These are phyloP conservation scores for Alternaria longipes DNA, from an alignment of 2,329 filamentous ascomycete species.

Conservation along the genomic window DNA sequence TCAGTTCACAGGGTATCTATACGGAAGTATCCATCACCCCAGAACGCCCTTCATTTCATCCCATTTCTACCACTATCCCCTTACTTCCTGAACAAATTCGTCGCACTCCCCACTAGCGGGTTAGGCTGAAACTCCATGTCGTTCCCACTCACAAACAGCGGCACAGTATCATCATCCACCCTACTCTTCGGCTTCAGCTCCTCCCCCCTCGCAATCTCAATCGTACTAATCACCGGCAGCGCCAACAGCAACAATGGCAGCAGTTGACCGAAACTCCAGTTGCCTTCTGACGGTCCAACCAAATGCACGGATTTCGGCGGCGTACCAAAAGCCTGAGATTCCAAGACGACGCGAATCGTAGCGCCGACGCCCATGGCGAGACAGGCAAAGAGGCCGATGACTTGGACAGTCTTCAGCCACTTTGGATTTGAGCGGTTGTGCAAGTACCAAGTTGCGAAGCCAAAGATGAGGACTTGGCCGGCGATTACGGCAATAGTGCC, in stretches of 20 bases:
- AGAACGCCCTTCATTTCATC: not conserved
- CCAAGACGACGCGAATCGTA: slow-evolving; percentile 64
- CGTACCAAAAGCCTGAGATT: slow-evolving; percentile 68
- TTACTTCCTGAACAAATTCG: slow-evolving; percentile 33
- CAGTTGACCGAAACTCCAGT: slow-evolving; percentile 71
- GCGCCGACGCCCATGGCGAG: slow-evolving; percentile 67
- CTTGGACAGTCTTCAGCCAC: slow-evolving; percentile 65
- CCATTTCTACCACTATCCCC: not conserved
- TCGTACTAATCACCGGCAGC: slow-evolving; percentile 66
- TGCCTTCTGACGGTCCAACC: slow-evolving; percentile 62
- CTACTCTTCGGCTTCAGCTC: slow-evolving; percentile 54
- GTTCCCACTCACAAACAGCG: slow-evolving; percentile 40
- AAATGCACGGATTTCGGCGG: slow-evolving; percentile 59
- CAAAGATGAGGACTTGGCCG: slow-evolving; percentile 67
- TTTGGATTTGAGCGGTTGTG: slow-evolving; percentile 62
- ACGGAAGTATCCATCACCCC: not conserved
- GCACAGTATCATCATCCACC: slow-evolving; percentile 53
- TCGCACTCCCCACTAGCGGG: slow-evolving; percentile 52
- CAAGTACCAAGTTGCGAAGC: slow-evolving; percentile 70
- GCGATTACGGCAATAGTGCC: slow-evolving; percentile 70
- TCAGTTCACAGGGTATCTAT: too few species aligned
- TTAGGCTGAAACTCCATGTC: slow-evolving; percentile 61
- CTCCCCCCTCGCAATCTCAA: slow-evolving; percentile 67
- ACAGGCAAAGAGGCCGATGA: slow-evolving; percentile 61
- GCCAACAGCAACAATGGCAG: slow-evolving; percentile 67